Percentiles rank a stretch among this genome's conserved stretches.
phyloP scores from a whole-genome alignment of 2,329 filamentous ascomycete species.

The Alternaria tenuissima region DNA sequence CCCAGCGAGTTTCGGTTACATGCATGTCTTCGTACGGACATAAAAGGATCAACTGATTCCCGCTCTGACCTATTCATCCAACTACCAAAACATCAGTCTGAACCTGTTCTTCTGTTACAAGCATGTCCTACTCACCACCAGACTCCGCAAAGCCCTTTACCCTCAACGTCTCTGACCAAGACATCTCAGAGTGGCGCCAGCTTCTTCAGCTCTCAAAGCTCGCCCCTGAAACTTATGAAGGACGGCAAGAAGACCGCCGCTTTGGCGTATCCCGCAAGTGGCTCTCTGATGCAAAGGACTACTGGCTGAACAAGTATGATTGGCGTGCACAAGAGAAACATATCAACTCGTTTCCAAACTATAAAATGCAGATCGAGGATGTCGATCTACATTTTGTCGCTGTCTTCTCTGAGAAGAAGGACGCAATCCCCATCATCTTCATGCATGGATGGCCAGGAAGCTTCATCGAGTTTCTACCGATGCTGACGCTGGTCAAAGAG shows the following conservation, averaged over 20 bases:
- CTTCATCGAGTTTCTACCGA: slow-evolving; percentile 66
- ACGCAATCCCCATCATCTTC: slow-evolving; percentile 63
- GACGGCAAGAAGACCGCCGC: slow-evolving; percentile 33
- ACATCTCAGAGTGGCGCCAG: slow-evolving; percentile 47
- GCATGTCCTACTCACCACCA: slow-evolving; percentile 47
- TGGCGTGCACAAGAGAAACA: slow-evolving; percentile 50
- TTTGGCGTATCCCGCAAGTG: slow-evolving; percentile 46
- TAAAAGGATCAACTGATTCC: neutral
- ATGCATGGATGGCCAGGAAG: slow-evolving; percentile 66
- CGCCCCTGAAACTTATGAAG: slow-evolving; percentile 42
- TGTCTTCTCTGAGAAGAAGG: slow-evolving; percentile 62
- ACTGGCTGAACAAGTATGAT: slow-evolving; percentile 51
- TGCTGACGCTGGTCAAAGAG: slow-evolving; percentile 56
- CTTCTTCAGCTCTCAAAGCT: slow-evolving; percentile 48
- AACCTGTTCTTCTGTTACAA: neutral
- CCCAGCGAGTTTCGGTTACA: neutral
- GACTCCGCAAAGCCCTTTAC: slow-evolving; percentile 43
- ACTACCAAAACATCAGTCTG: neutral
- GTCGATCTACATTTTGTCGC: slow-evolving; percentile 63
- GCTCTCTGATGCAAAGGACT: slow-evolving; percentile 47
- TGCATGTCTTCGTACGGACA: neutral
- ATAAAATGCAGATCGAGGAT: slow-evolving; percentile 55
- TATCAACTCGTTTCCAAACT: slow-evolving; percentile 64
- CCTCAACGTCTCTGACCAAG: slow-evolving; percentile 43
- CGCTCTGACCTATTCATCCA: neutral